Conservation (phyloP, 2,329 filamentous ascomycete species). For the Diaporthe velutina region DNA sequence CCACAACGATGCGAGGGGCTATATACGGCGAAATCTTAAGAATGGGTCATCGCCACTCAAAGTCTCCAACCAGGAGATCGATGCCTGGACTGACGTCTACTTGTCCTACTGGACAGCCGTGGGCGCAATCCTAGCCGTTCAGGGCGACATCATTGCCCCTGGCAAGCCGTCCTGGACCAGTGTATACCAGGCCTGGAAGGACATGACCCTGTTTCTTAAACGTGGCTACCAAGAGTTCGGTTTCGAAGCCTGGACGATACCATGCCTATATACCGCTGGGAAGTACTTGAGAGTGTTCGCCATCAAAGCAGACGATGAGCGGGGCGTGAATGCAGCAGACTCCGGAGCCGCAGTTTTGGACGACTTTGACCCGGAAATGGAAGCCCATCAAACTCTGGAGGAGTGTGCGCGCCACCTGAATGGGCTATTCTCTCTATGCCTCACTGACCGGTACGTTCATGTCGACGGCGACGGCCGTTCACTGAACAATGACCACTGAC, state of each 20-base stretch:
- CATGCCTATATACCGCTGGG: slow-evolving; percentile 87
- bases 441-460: slow-evolving; percentile 82
- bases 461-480: too few relatives aligned
- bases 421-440: slow-evolving; percentile 89
- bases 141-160: slow-evolving; percentile 60
- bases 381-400: slow-evolving; percentile 87
- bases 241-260: slow-evolving; percentile 92
- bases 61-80: slow-evolving; percentile 75
- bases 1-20: slow-evolving; percentile 72
- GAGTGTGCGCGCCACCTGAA: slow-evolving; percentile 93
- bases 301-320: slow-evolving; percentile 87
- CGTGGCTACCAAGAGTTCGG: slow-evolving; percentile 82
- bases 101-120: slow-evolving; percentile 86
- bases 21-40: slow-evolving; percentile 79
- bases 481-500: not conserved
- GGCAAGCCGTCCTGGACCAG: slow-evolving; percentile 76
- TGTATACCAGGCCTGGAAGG: slow-evolving; percentile 91
- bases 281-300: slow-evolving; percentile 91
- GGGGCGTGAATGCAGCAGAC: slow-evolving; percentile 55
- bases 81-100: slow-evolving; percentile 91
- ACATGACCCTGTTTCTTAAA: slow-evolving; percentile 81
- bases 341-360: slow-evolving; percentile 70
- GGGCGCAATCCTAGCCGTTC: slow-evolving; percentile 77
- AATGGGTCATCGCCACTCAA: slow-evolving; percentile 68
- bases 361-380: slow-evolving; percentile 81